These are phyloP conservation scores for Actinomortierella wolfii DNA, from an alignment of 371 early-diverging fungal genomes.

Conservation along the genomic window DNA sequence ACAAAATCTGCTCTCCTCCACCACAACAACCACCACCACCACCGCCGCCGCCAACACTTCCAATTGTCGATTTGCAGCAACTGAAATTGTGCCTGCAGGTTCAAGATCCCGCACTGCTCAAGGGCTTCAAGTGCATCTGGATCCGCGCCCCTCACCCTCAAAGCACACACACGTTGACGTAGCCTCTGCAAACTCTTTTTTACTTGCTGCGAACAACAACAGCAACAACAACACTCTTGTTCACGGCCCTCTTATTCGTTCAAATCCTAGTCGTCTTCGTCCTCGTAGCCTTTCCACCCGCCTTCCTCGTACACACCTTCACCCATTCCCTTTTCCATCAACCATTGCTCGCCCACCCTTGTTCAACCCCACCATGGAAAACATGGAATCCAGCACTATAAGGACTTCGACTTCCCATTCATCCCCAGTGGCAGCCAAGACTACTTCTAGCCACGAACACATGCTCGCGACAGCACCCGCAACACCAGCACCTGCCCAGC, in stretches of 20 bases:
- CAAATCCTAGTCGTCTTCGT: not conserved
- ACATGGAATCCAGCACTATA: no score
- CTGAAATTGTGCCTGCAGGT: no score
- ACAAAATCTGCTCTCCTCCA: slow-evolving; percentile 4
- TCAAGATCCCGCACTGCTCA: no score
- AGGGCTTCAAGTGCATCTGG: no score
- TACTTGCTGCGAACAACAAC: slow-evolving; percentile 1
- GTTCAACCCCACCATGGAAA: no score
- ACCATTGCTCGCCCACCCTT: no score
- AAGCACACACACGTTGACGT: not conserved
- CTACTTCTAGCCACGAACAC: not conserved
- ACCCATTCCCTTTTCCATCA: not conserved
- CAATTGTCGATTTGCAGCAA: not conserved
- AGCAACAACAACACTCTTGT: slow-evolving; percentile 10
- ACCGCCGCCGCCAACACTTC: not conserved
- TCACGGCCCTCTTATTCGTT: not conserved
- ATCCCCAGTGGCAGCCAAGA: not conserved
- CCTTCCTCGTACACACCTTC: not conserved
- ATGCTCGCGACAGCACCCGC: no score
- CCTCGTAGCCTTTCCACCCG: not conserved
- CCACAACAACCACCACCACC: not conserved
- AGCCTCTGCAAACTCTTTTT: not conserved
- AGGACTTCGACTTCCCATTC: no score
- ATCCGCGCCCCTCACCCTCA: no score
- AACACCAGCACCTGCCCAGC: no score